Percentiles rank a stretch among this genome's conserved stretches.
Conservation (phyloP, 108 stramenopile species). For the Pseudonitzschia multiseries region DNA sequence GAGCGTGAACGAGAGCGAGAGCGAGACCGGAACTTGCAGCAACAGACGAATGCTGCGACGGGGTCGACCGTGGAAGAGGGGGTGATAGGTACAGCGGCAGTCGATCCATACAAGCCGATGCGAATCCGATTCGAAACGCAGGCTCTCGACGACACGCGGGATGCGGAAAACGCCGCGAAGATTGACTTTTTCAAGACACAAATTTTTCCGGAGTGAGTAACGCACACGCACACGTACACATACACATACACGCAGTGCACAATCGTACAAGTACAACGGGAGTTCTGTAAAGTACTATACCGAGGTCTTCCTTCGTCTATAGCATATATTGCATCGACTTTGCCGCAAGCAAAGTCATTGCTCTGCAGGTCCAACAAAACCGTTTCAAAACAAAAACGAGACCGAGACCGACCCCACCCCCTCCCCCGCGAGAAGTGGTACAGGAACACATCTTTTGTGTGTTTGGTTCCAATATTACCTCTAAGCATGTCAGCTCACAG, state of each 20-base stretch:
- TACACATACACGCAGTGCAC: too few relatives aligned
- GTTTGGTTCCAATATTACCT: background rate
- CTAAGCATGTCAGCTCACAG: too few relatives aligned
- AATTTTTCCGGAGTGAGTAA: constrained; percentile 44
- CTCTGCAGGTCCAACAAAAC: too few relatives aligned
- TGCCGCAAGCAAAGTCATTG: too few relatives aligned
- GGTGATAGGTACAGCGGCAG: background rate
- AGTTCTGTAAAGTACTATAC: too few relatives aligned
- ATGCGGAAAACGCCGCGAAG: constrained; percentile 46
- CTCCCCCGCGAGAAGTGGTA: too few relatives aligned
- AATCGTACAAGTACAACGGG: too few relatives aligned
- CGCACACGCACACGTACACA: too few relatives aligned
- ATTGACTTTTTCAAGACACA: constrained; percentile 77
- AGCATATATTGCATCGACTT: too few relatives aligned
- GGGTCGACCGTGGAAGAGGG: background rate
- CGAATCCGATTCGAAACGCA: constrained; percentile 73
- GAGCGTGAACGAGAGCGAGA: constrained; percentile 4
- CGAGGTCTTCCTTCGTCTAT: too few relatives aligned
- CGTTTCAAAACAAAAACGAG: too few relatives aligned
- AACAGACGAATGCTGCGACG: constrained; percentile 8
- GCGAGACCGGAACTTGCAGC: constrained; percentile 7
- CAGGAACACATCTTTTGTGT: background rate
- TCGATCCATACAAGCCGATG: constrained; percentile 59
- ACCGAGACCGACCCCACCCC: too few relatives aligned
- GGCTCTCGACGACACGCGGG: constrained; percentile 53